These are phyloP conservation scores for Punctularia strigosozonata DNA, from an alignment of 768 basidiomycete species.

Conservation along the genomic window DNA sequence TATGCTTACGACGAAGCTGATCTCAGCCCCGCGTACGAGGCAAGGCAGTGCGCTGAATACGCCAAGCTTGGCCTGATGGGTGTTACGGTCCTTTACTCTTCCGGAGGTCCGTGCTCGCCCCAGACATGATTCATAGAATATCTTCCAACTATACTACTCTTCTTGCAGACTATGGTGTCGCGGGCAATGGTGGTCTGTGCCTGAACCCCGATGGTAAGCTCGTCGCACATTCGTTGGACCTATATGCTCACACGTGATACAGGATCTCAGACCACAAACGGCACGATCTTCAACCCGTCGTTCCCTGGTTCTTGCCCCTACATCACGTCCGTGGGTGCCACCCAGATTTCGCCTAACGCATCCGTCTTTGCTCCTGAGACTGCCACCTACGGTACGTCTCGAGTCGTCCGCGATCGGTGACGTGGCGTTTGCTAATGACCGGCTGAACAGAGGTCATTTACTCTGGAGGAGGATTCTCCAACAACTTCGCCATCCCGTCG, in stretches of 20 bases:
- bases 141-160: too few relatives aligned
- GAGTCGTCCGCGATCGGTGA: neutral
- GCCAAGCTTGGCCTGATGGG: constrained; percentile 32
- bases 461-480: constrained; percentile 21
- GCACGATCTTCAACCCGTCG: constrained; percentile 15
- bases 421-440: neutral
- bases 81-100: constrained; percentile 14
- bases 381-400: constrained; percentile 24
- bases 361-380: constrained; percentile 7
- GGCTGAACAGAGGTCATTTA: constrained; percentile 6
- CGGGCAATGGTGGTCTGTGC: neutral
- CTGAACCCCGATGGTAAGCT: constrained; percentile 1
- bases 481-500: constrained; percentile 22
- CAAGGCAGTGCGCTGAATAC: constrained; percentile 33
- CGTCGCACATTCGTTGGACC: neutral
- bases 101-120: too few relatives aligned
- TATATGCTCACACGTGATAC: neutral
- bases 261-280: constrained; percentile 7
- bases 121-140: too few relatives aligned
- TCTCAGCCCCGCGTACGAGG: constrained; percentile 21
- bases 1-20: constrained; percentile 26
- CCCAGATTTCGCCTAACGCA: constrained; percentile 4
- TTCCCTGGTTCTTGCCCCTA: constrained; percentile 19
- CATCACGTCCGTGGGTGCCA: constrained; percentile 19
- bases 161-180: constrained; percentile 1